Conservation (phyloP, 371 early-diverging fungal species). For the Mortierella sp. region DNA sequence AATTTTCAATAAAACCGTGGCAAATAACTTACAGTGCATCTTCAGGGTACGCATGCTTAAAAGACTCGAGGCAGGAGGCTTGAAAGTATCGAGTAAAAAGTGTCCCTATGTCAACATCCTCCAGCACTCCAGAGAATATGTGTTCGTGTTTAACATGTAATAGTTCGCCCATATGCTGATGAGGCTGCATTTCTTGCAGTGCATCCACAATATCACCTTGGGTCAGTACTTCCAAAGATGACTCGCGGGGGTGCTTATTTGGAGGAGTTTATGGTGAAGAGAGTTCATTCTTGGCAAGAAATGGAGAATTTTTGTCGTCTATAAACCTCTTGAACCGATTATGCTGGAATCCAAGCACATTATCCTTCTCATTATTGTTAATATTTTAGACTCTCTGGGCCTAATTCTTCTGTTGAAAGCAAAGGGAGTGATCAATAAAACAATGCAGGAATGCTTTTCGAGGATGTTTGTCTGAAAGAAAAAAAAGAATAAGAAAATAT, state of each 20-base stretch:
- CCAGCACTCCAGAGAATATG: slow-evolving; percentile 36
- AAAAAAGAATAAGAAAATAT: slow-evolving; percentile 8
- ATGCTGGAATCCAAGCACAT: slow-evolving; percentile 33
- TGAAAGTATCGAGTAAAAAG: slow-evolving; percentile 35
- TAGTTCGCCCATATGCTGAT: slow-evolving; percentile 32
- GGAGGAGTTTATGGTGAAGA: slow-evolving; percentile 40
- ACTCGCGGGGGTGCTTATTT: slow-evolving; percentile 32
- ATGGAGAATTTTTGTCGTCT: slow-evolving; percentile 35
- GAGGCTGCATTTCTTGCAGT: slow-evolving; percentile 34
- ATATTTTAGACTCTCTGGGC: slow-evolving; percentile 21
- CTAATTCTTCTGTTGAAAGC: slow-evolving; percentile 22
- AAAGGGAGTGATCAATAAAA: slow-evolving; percentile 16
- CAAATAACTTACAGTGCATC: slow-evolving; percentile 45
- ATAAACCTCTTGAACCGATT: slow-evolving; percentile 22
- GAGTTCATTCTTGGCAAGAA: slow-evolving; percentile 28
- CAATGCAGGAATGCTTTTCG: too few species aligned
- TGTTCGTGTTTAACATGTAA: slow-evolving; percentile 18
- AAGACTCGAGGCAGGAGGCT: slow-evolving; percentile 32
- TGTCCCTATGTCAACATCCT: slow-evolving; percentile 27
- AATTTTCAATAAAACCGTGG: too few species aligned
- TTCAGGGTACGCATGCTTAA: slow-evolving; percentile 39
- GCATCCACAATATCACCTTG: slow-evolving; percentile 32
- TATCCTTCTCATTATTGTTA: slow-evolving; percentile 28
- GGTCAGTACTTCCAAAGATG: slow-evolving; percentile 34
- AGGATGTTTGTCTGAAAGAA: neutral